Percentiles rank a stretch among this genome's conserved stretches.
Conservation (phyloP, 768 basidiomycete species). For the Termitomyces sp. region DNA sequence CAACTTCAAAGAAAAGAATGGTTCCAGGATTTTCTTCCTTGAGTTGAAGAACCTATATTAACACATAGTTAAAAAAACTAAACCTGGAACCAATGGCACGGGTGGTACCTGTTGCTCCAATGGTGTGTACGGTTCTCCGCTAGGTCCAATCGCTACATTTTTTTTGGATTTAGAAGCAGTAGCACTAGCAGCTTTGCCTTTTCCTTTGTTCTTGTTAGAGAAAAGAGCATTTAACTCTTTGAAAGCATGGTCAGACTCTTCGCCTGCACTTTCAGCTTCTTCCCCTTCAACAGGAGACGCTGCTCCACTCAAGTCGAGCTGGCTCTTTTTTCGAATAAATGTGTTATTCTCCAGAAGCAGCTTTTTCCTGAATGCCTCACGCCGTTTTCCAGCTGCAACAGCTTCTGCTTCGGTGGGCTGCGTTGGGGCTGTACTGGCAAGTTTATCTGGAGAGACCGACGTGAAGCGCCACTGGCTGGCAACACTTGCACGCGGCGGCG, state of each 20-base stretch:
- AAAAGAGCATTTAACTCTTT: slow-evolving; percentile 43
- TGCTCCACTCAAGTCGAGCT: slow-evolving; percentile 11
- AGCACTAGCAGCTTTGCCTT: slow-evolving; percentile 20
- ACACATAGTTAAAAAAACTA: background rate
- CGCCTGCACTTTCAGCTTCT: slow-evolving; percentile 26
- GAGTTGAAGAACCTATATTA: slow-evolving; percentile 44
- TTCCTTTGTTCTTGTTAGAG: slow-evolving; percentile 29
- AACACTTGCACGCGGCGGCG: background rate
- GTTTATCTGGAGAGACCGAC: slow-evolving; percentile 22
- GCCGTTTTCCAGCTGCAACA: slow-evolving; percentile 21
- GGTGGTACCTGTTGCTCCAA: slow-evolving; percentile 59
- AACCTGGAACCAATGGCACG: background rate
- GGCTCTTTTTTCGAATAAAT: slow-evolving; percentile 22
- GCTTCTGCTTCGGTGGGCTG: slow-evolving; percentile 15
- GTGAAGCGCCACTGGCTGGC: slow-evolving; percentile 41
- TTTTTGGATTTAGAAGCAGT: slow-evolving; percentile 26
- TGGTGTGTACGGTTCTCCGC: slow-evolving; percentile 69
- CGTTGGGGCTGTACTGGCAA: slow-evolving; percentile 2
- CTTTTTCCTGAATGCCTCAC: slow-evolving; percentile 42
- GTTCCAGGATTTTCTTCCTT: slow-evolving; percentile 62
- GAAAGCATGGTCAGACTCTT: slow-evolving; percentile 42
- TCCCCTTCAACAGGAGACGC: slow-evolving; percentile 14
- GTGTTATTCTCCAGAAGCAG: slow-evolving; percentile 41
- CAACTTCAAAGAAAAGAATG: slow-evolving; percentile 74
- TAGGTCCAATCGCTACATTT: slow-evolving; percentile 50